Evolutionary conservation across 78 protist species (phyloP).

Genomic region (Dictyostelium discoideum): dicty_2.7 NC_007089.4:5730001-5730500

Average conservation of each 20-base stretch:
- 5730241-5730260: background rate
- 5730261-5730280: background rate
- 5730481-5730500: background rate
- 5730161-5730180: conserved; percentile 42
- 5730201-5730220: background rate
- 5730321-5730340: background rate
- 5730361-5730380: background rate
- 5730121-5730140: background rate
- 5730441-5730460: background rate
- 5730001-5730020: conserved; percentile 32
- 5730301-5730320: background rate
- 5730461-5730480: background rate
- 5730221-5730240: background rate
- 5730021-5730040: conserved; percentile 37
- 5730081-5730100: conserved; percentile 1
- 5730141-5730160: conserved; percentile 38
- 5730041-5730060: conserved; percentile 48
- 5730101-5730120: conserved; percentile 21
- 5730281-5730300: background rate
- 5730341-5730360: background rate
- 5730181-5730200: conserved; percentile 17
- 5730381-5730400: background rate
- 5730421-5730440: background rate
- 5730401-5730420: background rate
- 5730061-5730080: conserved; percentile 15